Base-by-base conservation (phyloP, 176 grass and related monocot genomes). In the Urochloa ruziziensis region DNA sequence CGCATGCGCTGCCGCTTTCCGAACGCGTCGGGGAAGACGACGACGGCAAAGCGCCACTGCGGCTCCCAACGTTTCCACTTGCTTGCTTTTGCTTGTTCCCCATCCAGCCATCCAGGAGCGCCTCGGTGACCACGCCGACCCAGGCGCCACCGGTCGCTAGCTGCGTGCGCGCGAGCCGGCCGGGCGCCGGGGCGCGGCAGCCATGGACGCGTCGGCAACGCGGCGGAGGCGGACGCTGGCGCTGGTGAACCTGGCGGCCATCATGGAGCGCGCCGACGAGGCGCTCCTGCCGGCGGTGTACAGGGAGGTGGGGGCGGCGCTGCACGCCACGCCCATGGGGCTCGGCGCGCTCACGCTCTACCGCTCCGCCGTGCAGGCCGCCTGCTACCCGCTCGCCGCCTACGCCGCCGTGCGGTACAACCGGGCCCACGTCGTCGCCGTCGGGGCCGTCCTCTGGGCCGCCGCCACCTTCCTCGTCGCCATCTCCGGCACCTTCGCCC, bases 181-280 rank as follows among this genome's bases (percentile, higher is more conserved):
- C 46, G 13, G 46, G 46, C 46, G 46, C 13, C 12, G n/a, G n/a
- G n/a, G 46, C 3, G 46, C 48, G 16, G 6, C 36, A 6, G 68
- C 69, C 70, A 73, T 73, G 70, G 56, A 59, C n/a, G 54, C 54
- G 54, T 46, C 48, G 3, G 64, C 11, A 37, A 18, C 39, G 69
- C 24, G 56, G 82, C n/a, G 70, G 86, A 70, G 77, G 61, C 82
- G 92, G 65, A 92, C 90, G 67, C 88, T 97, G 71, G 32, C 84
- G 24, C 80, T 97, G 47, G 92, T 94, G 67, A 94, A 92, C 83
- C 80, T 97, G 39, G 95, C 92, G 58, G 87, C 88, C 17, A 93
- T 97, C 83, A 91, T 97, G 95, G 95, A 97, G 84, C 84, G 91
- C 46, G 90, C 95, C 32, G 94, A 97, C 79, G 94, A 97, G 83